Conservation (phyloP, 2,329 filamentous ascomycete genomes). For the Chaetomium olivaceum region DNA sequence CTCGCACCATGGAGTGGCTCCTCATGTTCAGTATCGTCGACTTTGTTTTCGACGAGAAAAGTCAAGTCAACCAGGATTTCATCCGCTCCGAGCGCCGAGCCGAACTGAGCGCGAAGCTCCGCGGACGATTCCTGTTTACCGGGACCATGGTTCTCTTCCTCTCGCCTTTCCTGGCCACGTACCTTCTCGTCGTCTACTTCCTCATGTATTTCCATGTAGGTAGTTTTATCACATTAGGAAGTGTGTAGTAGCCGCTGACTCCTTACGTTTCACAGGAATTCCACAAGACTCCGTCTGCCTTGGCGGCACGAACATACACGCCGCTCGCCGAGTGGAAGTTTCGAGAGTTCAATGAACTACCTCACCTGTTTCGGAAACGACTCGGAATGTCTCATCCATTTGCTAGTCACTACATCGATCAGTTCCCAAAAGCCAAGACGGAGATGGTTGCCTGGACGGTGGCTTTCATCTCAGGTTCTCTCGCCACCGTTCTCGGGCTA, state of each 20-base stretch:
- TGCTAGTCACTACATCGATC: slow-evolving; percentile 87
- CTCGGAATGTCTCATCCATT: slow-evolving; percentile 94
- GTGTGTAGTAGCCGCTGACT: not conserved
- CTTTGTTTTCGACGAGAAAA: slow-evolving; percentile 87
- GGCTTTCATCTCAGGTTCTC: slow-evolving; percentile 81
- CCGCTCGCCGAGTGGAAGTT: slow-evolving; percentile 97
- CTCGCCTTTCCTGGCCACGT: slow-evolving; percentile 83
- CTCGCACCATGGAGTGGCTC: slow-evolving; percentile 88
- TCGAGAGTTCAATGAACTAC: slow-evolving; percentile 94
- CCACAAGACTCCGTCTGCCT: slow-evolving; percentile 84
- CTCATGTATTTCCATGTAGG: slow-evolving; percentile 90
- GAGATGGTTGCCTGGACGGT: slow-evolving; percentile 82
- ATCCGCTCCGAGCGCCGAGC: slow-evolving; percentile 79
- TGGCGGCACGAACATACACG: slow-evolving; percentile 88
- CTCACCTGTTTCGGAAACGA: slow-evolving; percentile 86
- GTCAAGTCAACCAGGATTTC: slow-evolving; percentile 83
- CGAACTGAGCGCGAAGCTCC: slow-evolving; percentile 75
- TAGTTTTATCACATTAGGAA: slow-evolving; percentile 13
- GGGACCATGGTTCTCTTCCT: slow-evolving; percentile 84
- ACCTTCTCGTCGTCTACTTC: slow-evolving; percentile 85
- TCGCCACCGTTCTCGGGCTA: slow-evolving; percentile 81
- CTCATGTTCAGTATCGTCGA: slow-evolving; percentile 87
- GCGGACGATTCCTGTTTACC: slow-evolving; percentile 75
- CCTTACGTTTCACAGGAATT: slow-evolving; percentile 66
- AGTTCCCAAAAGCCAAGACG: slow-evolving; percentile 94